A percentile compares a stretch with the other conserved stretches of the same genome.
These are phyloP conservation scores for Diutina ranongensis DNA, from an alignment of 1,139 yeast species.

Conservation along the genomic window DNA sequence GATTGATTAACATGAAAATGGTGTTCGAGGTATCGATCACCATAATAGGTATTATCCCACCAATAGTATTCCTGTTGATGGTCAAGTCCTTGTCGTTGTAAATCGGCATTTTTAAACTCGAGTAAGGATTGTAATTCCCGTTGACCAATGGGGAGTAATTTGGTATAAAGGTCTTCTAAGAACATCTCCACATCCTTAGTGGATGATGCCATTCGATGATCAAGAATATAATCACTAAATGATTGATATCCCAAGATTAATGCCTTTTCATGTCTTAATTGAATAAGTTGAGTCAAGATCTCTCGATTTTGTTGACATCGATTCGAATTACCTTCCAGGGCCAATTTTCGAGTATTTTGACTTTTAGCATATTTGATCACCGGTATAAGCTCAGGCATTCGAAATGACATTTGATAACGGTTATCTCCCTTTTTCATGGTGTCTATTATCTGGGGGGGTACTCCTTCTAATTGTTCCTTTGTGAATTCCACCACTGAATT, in stretches of 20 bases:
- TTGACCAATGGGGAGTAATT: slow-evolving; percentile 46
- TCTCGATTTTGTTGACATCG: slow-evolving; percentile 53
- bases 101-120: slow-evolving; percentile 43
- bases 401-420: slow-evolving; percentile 65
- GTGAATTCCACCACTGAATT: slow-evolving; percentile 50
- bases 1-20: slow-evolving; percentile 63
- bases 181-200: slow-evolving; percentile 48
- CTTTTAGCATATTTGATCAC: slow-evolving; percentile 56
- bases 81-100: slow-evolving; percentile 26
- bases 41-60: slow-evolving; percentile 68
- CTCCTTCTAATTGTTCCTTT: slow-evolving; percentile 57
- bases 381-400: slow-evolving; percentile 71
- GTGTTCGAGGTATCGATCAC: slow-evolving; percentile 50
- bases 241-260: slow-evolving; percentile 50
- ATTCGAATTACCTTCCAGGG: slow-evolving; percentile 55
- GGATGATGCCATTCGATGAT: slow-evolving; percentile 69
- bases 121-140: slow-evolving; percentile 43
- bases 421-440: too few species aligned
- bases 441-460: too few species aligned
- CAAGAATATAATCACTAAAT: slow-evolving; percentile 59
- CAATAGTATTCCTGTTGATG: slow-evolving; percentile 39
- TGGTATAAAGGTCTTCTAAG: slow-evolving; percentile 45
- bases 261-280: slow-evolving; percentile 51
- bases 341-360: slow-evolving; percentile 53
- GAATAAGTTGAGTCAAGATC: slow-evolving; percentile 46